These are phyloP conservation scores for Dactylorhiza incarnata DNA, from an alignment of 106 monocot species.

Conservation along the genomic window DNA sequence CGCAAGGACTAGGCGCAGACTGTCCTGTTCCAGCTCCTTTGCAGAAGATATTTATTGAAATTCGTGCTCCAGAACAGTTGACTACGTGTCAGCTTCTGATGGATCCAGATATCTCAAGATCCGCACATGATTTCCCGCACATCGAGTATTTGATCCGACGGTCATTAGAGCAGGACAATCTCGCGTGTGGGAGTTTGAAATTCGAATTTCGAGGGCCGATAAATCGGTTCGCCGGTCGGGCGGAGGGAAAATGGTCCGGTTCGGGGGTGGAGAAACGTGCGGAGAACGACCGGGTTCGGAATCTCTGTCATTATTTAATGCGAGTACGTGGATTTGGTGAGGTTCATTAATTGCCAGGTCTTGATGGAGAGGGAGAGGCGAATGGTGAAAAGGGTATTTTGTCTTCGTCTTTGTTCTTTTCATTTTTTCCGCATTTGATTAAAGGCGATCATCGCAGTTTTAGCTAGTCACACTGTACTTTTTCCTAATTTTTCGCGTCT, in stretches of 20 bases:
- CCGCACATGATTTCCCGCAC: no score
- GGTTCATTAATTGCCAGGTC: not conserved
- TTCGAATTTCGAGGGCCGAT: not conserved
- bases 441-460: no score
- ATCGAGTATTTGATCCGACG: conserved; percentile 1
- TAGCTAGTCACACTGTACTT: no score
- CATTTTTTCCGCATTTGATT: not conserved
- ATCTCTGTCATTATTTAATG: not conserved
- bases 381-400: not conserved
- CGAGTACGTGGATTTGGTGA: not conserved
- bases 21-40: not conserved
- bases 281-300: not conserved
- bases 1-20: not conserved
- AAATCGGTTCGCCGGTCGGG: not conserved
- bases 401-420: not conserved
- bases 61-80: not conserved
- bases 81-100: not conserved
- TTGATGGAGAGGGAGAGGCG: not conserved
- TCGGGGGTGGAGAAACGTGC: not conserved
- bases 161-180: not conserved
- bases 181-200: not conserved
- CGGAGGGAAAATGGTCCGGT: not conserved
- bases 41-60: not conserved
- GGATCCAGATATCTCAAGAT: not conserved
- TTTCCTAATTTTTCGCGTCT: no score